Evolutionary conservation across 2,329 filamentous ascomycete genomes (phyloP).

Genomic region (Exophiala sp.): DNA sequence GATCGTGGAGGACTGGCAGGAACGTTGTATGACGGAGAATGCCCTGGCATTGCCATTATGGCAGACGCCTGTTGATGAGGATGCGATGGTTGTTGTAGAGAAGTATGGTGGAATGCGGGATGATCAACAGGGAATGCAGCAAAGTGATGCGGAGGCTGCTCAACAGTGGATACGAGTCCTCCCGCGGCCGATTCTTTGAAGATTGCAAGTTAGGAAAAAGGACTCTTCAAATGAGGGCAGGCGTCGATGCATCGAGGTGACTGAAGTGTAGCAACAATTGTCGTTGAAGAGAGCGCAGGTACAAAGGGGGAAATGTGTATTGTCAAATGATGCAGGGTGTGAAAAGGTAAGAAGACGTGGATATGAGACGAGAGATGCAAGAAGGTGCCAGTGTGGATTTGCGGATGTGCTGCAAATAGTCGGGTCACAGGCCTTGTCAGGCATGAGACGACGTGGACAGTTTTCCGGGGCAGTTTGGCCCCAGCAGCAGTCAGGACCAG

Average conservation of each 20-base stretch:
- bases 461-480: conserved; percentile 3
- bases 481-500: neutral
- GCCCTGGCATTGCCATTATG: conserved; percentile 27
- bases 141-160: conserved; percentile 16
- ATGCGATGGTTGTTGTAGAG: neutral
- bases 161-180: conserved; percentile 10
- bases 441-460: neutral
- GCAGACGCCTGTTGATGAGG: neutral
- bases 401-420: neutral
- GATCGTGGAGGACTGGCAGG: conserved; percentile 25
- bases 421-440: neutral
- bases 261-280: conserved; percentile 3
- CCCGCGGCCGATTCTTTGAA: conserved; percentile 4
- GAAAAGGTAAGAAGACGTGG: neutral
- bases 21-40: conserved; percentile 25
- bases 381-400: neutral
- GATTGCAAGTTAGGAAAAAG: conserved; percentile 8
- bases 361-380: conserved; percentile 1
- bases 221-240: neutral
- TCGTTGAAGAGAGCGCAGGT: no score
- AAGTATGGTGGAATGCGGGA: conserved; percentile 1
- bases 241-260: neutral
- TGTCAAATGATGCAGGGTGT: no score
- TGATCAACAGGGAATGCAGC: conserved; percentile 18
- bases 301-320: no score